These are phyloP conservation scores for Macadamia integrifolia DNA, from an alignment of 164 flowering plant species.

Conservation along the genomic window DNA sequence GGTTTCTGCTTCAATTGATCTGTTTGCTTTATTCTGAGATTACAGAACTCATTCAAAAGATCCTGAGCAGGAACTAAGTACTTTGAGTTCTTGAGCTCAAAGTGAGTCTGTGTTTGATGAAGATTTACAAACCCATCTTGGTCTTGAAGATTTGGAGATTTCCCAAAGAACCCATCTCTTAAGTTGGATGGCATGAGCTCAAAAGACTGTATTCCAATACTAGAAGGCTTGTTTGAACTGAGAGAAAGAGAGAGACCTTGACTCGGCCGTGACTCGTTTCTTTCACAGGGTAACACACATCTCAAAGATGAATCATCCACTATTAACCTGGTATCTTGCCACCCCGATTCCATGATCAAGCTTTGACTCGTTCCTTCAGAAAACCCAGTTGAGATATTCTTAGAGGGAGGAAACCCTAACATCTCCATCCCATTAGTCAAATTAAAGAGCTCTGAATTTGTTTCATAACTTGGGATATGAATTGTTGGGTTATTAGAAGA, in stretches of 20 bases:
- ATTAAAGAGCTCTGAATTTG: slow-evolving; percentile 30
- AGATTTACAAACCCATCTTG: slow-evolving; percentile 20
- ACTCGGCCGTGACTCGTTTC: slow-evolving; percentile 47
- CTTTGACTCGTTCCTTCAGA: slow-evolving; percentile 22
- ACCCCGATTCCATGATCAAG: slow-evolving; percentile 20
- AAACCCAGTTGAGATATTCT: slow-evolving; percentile 8
- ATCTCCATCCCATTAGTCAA: slow-evolving; percentile 42
- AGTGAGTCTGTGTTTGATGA: slow-evolving; percentile 18
- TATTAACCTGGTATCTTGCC: slow-evolving; percentile 18
- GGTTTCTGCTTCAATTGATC: background rate
- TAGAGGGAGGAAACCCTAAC: slow-evolving; percentile 29
- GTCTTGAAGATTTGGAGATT: slow-evolving; percentile 16
- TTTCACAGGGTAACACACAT: slow-evolving; percentile 60
- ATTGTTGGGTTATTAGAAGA: slow-evolving; percentile 16
- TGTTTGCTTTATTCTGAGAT: slow-evolving; percentile 41
- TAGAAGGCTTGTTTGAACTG: slow-evolving; percentile 42
- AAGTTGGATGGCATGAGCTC: slow-evolving; percentile 33
- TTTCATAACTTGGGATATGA: slow-evolving; percentile 20
- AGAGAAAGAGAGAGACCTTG: slow-evolving; percentile 81
- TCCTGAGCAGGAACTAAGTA: slow-evolving; percentile 73
- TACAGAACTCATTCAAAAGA: slow-evolving; percentile 81
- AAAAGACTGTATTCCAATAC: slow-evolving; percentile 56
- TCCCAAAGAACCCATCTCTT: slow-evolving; percentile 26
- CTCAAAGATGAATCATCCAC: slow-evolving; percentile 29
- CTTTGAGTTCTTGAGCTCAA: slow-evolving; percentile 57